Base-by-base conservation (phyloP, 2,329 filamentous ascomycete genomes). In the Xylaria sp. region DNA sequence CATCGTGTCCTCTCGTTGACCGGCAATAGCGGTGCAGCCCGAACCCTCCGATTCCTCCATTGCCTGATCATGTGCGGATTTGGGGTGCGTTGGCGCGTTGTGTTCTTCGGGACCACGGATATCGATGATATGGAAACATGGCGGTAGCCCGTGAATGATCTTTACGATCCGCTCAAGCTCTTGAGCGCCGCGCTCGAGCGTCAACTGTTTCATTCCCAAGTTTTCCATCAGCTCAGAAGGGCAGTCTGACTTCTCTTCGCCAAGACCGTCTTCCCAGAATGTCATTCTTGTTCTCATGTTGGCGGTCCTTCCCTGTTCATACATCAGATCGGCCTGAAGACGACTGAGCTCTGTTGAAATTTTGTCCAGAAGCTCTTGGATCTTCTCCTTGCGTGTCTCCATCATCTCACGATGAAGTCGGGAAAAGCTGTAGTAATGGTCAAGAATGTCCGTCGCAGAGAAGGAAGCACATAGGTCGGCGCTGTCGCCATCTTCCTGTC, bases 261-360 rank as follows among this genome's bases (percentile, higher is more conserved):
- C 46, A 1, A 50, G 30, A 13, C 61, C 61, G 5, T 56, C 45
- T 25, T 20, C 32, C 65, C 55, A 64, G 34, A 64, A 58, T 25
- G 5, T n/a, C 52, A 65, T 23, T 36, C 50, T 61, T 8, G 39
- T 61, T 60, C 7, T 43, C 48, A 69, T 58, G 28, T 62, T 55
- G 12, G 50, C 30, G 5, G 58, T 56, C 32, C 61, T 57, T 13
- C 53, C 50, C 32, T 65, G 13, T 25, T 67, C 60, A 34, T 59
- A 59, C 9, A 12, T 18, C 9, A 67, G 30, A 25, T 68, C 61
- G n/a, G 23, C 36, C 23, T 58, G 68, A 30, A 68, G 62, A 23
- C 58, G 62, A 23, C 34, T 25, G 18, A 70, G 25, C 56, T 65
- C 65, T 20, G 12, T 56, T 25, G 32, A 57, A 18, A 23, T 50